Conservation (phyloP, 176 grass and related monocot genomes). For the Guadua angustifolia region DNA sequence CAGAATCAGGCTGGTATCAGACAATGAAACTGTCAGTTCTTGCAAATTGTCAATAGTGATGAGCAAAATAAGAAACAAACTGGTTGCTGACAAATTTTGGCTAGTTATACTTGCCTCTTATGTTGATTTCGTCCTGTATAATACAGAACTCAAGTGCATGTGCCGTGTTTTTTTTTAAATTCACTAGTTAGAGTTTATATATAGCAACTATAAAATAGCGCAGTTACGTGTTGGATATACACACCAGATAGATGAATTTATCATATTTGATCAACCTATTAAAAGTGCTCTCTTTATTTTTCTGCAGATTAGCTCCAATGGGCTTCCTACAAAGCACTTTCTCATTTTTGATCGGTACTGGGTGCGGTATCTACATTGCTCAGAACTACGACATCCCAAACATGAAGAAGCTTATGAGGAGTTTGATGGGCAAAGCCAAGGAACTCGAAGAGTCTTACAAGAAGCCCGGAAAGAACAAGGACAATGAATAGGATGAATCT, state of each 20-base stretch:
- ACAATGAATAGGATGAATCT: conserved; percentile 34
- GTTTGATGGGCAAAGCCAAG: conserved; percentile 49
- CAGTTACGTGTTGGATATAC: too few species aligned
- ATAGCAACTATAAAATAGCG: too few species aligned
- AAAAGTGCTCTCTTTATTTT: neutral
- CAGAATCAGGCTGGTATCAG: neutral
- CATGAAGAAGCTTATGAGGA: conserved; percentile 47
- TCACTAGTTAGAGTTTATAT: neutral
- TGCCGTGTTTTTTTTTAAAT: neutral
- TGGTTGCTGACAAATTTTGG: neutral
- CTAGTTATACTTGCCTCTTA: neutral
- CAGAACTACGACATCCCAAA: conserved; percentile 86
- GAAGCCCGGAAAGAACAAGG: conserved; percentile 45
- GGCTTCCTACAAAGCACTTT: conserved; percentile 66
- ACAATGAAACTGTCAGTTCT: neutral
- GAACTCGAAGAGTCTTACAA: conserved; percentile 60
- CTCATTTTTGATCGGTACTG: conserved; percentile 60
- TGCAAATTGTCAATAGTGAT: neutral
- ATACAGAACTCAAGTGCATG: neutral
- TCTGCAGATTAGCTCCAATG: conserved; percentile 52
- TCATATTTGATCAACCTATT: too few species aligned
- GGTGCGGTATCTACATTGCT: conserved; percentile 75
- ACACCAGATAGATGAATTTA: too few species aligned
- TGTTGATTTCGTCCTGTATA: neutral
- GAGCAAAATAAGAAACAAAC: neutral